phyloP scores from a whole-genome alignment of 148 eudicot genomes.

The Bassia scoparia region DNA sequence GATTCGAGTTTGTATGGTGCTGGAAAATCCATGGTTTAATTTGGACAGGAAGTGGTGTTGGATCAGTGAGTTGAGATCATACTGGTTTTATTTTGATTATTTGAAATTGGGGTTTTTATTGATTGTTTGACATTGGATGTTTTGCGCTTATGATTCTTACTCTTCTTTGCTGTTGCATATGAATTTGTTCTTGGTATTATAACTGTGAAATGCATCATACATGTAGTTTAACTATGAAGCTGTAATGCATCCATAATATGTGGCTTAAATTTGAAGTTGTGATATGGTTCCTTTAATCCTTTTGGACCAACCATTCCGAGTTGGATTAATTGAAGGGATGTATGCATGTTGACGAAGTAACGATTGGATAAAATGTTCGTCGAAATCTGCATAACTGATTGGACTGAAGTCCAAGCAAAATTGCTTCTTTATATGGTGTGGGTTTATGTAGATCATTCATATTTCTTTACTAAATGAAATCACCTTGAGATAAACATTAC shows the following conservation, averaged over 20 bases:
- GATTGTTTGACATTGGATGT: not conserved
- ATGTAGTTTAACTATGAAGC: not conserved
- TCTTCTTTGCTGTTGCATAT: not conserved
- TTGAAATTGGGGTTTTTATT: not conserved
- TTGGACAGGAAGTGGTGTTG: not conserved
- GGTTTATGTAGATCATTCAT: not conserved
- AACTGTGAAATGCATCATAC: not conserved
- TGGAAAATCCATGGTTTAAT: conserved; percentile 17
- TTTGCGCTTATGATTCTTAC: not conserved
- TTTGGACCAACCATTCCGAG: not conserved
- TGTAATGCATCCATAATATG: not conserved
- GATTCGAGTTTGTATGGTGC: conserved; percentile 12
- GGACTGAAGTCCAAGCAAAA: not conserved
- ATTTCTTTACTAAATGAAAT: not conserved
- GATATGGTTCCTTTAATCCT: not conserved
- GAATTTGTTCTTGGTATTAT: not conserved
- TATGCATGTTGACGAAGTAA: not conserved
- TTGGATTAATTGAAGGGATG: not conserved
- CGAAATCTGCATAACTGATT: too few species aligned
- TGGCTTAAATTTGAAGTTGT: not conserved
- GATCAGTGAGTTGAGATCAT: conserved; percentile 25
- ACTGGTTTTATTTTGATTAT: not conserved
- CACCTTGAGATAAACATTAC: not conserved
- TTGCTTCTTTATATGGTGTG: not conserved
- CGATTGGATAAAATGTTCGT: too few species aligned